These are phyloP conservation scores for Aspergillus sojae DNA, from an alignment of 2,329 filamentous ascomycete species.

Conservation along the genomic window DNA sequence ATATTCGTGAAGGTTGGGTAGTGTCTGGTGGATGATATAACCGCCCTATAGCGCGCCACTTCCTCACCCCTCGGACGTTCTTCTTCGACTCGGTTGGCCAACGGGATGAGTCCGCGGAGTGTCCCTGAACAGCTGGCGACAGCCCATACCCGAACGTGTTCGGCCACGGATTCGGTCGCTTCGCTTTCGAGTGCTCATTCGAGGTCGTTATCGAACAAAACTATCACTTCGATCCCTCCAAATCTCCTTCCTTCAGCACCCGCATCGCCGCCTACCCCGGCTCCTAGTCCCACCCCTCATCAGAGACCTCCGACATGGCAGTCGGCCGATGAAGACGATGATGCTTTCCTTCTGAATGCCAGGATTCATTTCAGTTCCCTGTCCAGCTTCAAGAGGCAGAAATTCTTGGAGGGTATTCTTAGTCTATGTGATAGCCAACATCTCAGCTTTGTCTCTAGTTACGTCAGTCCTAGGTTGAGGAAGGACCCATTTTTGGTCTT, in stretches of 20 bases:
- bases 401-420: slow-evolving; percentile 82
- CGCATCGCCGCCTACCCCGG: slow-evolving; percentile 68
- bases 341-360: slow-evolving; percentile 78
- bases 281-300: slow-evolving; percentile 66
- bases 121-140: slow-evolving; percentile 32
- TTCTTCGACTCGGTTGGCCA: slow-evolving; percentile 31
- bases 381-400: slow-evolving; percentile 73
- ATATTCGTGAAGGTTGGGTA: slow-evolving; percentile 21
- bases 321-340: slow-evolving; percentile 66
- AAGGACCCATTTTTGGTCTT: slow-evolving; percentile 94
- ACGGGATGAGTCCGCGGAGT: slow-evolving; percentile 34
- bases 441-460: slow-evolving; percentile 93
- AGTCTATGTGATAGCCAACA: slow-evolving; percentile 95
- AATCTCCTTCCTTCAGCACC: slow-evolving; percentile 67
- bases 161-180: slow-evolving; percentile 28
- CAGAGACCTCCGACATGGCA: slow-evolving; percentile 58
- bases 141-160: slow-evolving; percentile 32
- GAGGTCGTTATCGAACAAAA: slow-evolving; percentile 50
- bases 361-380: slow-evolving; percentile 78
- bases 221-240: slow-evolving; percentile 56
- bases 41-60: slow-evolving; percentile 24
- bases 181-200: slow-evolving; percentile 33
- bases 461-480: slow-evolving; percentile 90
- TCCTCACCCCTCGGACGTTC: slow-evolving; percentile 30
- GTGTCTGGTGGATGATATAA: slow-evolving; percentile 17